Percentiles rank a stretch among this genome's conserved stretches.
These are phyloP conservation scores for Massarina eburnea DNA, from an alignment of 2,329 filamentous ascomycete species.

Conservation along the genomic window DNA sequence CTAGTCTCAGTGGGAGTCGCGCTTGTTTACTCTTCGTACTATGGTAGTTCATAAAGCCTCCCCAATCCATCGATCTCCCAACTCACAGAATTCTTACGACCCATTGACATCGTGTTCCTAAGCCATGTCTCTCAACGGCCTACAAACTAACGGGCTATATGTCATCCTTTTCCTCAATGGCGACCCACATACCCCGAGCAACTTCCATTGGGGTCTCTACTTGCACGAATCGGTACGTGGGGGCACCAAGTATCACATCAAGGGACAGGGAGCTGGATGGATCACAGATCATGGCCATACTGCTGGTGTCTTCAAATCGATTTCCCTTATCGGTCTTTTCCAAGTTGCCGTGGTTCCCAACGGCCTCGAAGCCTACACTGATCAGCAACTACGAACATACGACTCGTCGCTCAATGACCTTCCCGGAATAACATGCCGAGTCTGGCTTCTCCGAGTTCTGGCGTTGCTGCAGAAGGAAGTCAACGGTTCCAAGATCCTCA, in stretches of 20 bases:
- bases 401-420: background rate
- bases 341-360: background rate
- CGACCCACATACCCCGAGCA: background rate
- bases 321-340: background rate
- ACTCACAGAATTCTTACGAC: background rate
- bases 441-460: slow-evolving; percentile 1
- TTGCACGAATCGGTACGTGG: background rate
- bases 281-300: background rate
- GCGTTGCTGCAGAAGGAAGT: slow-evolving; percentile 2
- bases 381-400: slow-evolving; percentile 1
- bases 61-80: too few species aligned
- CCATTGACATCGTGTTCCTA: background rate
- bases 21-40: too few species aligned
- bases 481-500: background rate
- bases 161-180: background rate
- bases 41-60: too few species aligned
- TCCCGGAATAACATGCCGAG: background rate
- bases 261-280: background rate
- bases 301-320: background rate
- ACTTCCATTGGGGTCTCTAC: slow-evolving; percentile 1
- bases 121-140: background rate
- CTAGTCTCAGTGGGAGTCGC: too few species aligned
- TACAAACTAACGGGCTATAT: background rate
- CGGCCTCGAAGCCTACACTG: background rate
- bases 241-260: slow-evolving; percentile 1